These are phyloP conservation scores for Acanthamoeba triangularis DNA, from an alignment of 208 protist species.

Conservation along the genomic window DNA sequence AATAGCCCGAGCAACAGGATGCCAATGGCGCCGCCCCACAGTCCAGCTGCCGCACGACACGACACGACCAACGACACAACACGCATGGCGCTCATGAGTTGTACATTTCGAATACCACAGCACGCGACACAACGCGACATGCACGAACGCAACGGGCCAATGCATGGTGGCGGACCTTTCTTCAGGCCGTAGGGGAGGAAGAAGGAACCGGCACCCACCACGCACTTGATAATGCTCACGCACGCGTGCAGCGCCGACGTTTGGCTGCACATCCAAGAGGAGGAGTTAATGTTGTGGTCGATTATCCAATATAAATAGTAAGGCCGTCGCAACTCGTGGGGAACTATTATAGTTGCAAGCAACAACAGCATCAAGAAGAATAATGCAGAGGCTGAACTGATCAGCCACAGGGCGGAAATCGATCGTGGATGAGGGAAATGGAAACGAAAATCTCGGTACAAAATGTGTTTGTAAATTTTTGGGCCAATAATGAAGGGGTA, in stretches of 20 bases:
- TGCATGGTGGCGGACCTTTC: background rate
- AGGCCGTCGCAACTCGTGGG: too few relatives aligned
- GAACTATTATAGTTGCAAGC: too few relatives aligned
- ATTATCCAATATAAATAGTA: background rate
- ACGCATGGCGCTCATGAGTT: background rate
- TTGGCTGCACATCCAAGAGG: background rate
- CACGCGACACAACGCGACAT: background rate
- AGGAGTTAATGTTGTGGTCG: background rate
- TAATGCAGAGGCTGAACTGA: background rate
- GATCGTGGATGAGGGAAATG: background rate
- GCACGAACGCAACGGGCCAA: background rate
- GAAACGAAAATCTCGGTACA: background rate
- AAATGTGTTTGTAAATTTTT: background rate
- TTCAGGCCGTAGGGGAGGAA: constrained; percentile 75
- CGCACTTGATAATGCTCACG: constrained; percentile 75
- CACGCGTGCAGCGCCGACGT: constrained; percentile 51
- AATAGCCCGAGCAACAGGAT: constrained; percentile 41
- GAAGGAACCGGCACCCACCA: constrained; percentile 79
- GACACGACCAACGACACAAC: background rate
- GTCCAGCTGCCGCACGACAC: background rate
- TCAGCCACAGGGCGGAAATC: background rate
- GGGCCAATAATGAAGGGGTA: background rate
- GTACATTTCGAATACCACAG: background rate
- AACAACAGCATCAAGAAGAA: background rate
- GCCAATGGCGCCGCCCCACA: constrained; percentile 63